A percentile compares a stretch with the other conserved stretches of the same genome.
Evolutionary conservation across 805 yeast species (phyloP).

Genomic region (Ogataea minuta): DNA sequence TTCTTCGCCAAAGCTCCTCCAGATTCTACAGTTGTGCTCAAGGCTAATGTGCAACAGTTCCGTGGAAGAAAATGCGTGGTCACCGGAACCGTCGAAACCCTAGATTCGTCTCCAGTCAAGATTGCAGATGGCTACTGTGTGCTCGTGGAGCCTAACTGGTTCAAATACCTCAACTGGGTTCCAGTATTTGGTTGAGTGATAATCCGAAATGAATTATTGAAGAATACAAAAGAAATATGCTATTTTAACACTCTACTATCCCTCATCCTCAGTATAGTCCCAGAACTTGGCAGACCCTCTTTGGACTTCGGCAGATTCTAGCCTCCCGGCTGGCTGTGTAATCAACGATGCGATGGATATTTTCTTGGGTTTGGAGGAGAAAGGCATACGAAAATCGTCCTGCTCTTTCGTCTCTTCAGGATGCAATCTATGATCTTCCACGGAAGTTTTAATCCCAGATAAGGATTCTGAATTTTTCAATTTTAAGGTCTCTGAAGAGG

Average conservation of each 20-base stretch:
- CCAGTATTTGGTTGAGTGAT: constrained; percentile 37
- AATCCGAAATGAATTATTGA: no score
- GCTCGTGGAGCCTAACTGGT: constrained; percentile 87
- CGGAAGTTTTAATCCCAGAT: no score
- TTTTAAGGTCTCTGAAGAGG: no score
- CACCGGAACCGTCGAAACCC: constrained; percentile 59
- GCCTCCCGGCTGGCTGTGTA: constrained; percentile 4
- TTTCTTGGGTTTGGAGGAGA: constrained; percentile 6
- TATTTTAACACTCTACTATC: background rate
- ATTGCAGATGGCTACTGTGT: constrained; percentile 64
- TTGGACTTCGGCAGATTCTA: constrained; percentile 5
- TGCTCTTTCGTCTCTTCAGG: no score
- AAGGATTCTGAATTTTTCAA: no score
- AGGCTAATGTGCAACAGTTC: constrained; percentile 59
- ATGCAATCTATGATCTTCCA: no score
- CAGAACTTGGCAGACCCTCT: constrained; percentile 1
- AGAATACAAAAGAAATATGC: constrained; percentile 2
- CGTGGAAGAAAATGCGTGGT: constrained; percentile 85
- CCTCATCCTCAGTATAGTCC: background rate
- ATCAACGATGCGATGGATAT: constrained; percentile 25
- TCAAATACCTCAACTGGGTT: constrained; percentile 62
- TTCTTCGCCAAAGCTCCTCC: constrained; percentile 63
- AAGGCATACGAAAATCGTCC: background rate
- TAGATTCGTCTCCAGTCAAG: constrained; percentile 26
- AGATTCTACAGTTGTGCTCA: constrained; percentile 60